phyloP scores from a whole-genome alignment of 1,139 yeast genomes.

The Spencermartinsiella ligniputridi region DNA sequence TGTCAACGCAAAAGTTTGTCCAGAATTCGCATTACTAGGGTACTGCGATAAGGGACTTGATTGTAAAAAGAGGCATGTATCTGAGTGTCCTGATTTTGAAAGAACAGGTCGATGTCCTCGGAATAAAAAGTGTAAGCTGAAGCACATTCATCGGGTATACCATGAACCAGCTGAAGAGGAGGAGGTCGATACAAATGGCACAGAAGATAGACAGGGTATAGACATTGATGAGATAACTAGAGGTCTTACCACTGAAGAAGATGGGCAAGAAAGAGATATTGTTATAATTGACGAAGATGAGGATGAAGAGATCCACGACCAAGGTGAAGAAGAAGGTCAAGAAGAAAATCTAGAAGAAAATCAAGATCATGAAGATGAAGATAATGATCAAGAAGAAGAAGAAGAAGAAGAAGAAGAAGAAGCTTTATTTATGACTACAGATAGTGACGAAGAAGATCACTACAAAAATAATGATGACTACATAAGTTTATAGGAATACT shows the following conservation, averaged over 20 bases:
- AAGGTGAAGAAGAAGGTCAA: conserved; percentile 8
- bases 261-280: conserved; percentile 12
- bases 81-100: conserved; percentile 69
- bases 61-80: conserved; percentile 56
- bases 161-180: conserved; percentile 29
- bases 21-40: conserved; percentile 65
- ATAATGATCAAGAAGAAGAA: conserved; percentile 8
- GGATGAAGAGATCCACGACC: conserved; percentile 6
- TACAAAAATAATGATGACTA: conserved; percentile 3
- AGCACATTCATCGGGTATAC: conserved; percentile 38
- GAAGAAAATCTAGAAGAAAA: conserved; percentile 8
- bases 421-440: conserved; percentile 1
- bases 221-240: conserved; percentile 14
- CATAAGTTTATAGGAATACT: not conserved
- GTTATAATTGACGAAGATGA: conserved; percentile 11
- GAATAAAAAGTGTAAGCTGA: conserved; percentile 45
- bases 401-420: conserved; percentile 15
- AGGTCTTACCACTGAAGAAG: conserved; percentile 10
- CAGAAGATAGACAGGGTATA: conserved; percentile 30
- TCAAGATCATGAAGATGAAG: conserved; percentile 4
- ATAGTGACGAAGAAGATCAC: conserved; percentile 2
- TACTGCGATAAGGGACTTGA: conserved; percentile 58
- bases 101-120: conserved; percentile 55
- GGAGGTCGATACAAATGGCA: conserved; percentile 28
- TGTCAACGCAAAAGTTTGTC: conserved; percentile 49